A percentile compares a stretch with the other conserved stretches of the same genome.
phyloP scores from a whole-genome alignment of 192 early-diverging fungal genomes.

The Linnemannia exigua region DNA sequence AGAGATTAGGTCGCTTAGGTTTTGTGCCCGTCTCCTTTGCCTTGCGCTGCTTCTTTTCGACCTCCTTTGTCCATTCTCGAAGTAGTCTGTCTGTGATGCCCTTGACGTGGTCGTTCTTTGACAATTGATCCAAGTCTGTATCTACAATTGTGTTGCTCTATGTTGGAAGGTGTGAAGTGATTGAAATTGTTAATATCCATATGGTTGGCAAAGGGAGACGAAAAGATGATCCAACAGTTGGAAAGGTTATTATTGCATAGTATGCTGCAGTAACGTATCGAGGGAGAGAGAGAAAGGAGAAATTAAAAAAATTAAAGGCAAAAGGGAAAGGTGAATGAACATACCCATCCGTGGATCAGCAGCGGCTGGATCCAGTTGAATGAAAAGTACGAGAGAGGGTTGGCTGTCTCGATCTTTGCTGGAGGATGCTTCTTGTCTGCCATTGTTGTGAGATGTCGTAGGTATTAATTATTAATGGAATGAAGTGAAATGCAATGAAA shows the following conservation, averaged over 20 bases:
- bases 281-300: background rate
- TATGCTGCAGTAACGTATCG: background rate
- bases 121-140: conserved; percentile 48
- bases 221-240: background rate
- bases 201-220: background rate
- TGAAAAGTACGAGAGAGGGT: conserved; percentile 46
- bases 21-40: conserved; percentile 19
- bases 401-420: conserved; percentile 33
- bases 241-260: background rate
- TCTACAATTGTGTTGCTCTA: conserved; percentile 49
- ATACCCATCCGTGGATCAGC: conserved; percentile 54
- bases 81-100: conserved; percentile 36
- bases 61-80: conserved; percentile 44
- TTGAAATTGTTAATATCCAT: background rate
- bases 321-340: background rate
- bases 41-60: conserved; percentile 30
- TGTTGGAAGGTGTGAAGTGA: too few species aligned
- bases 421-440: conserved; percentile 40
- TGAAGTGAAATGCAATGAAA: background rate
- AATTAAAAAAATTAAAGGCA: background rate
- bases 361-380: conserved; percentile 56
- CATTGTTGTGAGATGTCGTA: conserved; percentile 13
- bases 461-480: background rate
- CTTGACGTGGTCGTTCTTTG: conserved; percentile 49
- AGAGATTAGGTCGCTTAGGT: conserved; percentile 41